Evolutionary conservation across 164 flowering plant genomes (phyloP).

Genomic region (Umbilicus rupestris): DNA sequence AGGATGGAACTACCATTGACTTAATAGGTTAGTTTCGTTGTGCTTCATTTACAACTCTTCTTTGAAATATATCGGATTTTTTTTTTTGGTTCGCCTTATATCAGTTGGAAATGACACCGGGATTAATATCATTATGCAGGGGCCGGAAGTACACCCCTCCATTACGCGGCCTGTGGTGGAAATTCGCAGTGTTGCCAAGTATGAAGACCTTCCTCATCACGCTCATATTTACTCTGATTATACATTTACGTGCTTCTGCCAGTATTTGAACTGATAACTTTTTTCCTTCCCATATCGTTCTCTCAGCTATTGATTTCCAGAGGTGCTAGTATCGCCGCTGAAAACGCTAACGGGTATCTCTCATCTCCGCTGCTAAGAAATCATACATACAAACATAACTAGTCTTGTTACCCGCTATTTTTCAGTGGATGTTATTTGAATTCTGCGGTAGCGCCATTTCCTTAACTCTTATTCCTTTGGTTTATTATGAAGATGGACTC

Average conservation of each 20-base stretch:
- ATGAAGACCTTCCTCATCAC: constrained; percentile 12
- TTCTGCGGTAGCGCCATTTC: neutral
- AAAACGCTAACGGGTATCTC: constrained; percentile 86
- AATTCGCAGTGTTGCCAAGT: constrained; percentile 90
- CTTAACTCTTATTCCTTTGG: constrained; percentile 7
- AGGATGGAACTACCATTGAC: constrained; percentile 91
- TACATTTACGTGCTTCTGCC: neutral
- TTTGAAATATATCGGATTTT: too few relatives aligned
- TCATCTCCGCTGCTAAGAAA: constrained; percentile 10
- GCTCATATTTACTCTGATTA: neutral
- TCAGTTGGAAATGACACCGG: too few relatives aligned
- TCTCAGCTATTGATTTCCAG: constrained; percentile 62
- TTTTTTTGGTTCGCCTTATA: too few relatives aligned
- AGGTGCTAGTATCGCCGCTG: constrained; percentile 63
- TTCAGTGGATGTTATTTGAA: neutral
- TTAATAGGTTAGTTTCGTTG: constrained; percentile 49
- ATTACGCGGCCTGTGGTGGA: constrained; percentile 97
- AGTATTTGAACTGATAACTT: neutral
- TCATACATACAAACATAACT: too few relatives aligned
- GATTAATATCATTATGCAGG: constrained; percentile 33
- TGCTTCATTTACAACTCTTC: too few relatives aligned
- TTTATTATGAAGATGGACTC: constrained; percentile 62
- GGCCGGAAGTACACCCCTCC: constrained; percentile 91
- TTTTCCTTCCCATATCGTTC: neutral
- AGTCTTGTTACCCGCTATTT: neutral